Conservation (phyloP, 2,329 filamentous ascomycete genomes). For the Leptographium radiaticola region DNA sequence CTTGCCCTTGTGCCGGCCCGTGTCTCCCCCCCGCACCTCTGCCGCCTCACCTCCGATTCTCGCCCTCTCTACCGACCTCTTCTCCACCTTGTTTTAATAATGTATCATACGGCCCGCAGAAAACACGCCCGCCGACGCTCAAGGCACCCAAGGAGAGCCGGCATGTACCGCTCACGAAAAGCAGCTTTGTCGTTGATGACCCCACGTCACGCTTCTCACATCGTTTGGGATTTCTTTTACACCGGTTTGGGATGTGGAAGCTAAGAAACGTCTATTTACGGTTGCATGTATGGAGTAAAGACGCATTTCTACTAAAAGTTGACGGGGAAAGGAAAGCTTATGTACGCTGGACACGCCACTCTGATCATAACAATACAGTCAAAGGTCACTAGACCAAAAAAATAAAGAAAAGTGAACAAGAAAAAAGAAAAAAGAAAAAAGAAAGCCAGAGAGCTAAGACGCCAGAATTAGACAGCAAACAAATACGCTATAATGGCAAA, state of each 20-base stretch:
- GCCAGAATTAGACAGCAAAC: too few species aligned
- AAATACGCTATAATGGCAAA: neutral
- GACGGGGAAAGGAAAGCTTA: neutral
- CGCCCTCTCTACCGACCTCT: neutral
- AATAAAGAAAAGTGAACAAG: neutral
- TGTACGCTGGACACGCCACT: constrained; percentile 3
- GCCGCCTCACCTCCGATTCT: neutral
- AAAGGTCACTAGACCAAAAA: neutral
- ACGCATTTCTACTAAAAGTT: neutral
- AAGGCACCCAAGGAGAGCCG: neutral
- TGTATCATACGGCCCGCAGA: neutral
- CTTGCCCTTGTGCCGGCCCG: too few species aligned
- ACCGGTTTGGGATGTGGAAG: neutral
- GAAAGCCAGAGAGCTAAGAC: too few species aligned
- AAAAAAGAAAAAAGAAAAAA: neutral
- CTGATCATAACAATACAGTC: neutral
- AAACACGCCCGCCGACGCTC: neutral
- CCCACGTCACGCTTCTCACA: neutral
- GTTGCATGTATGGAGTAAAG: constrained; percentile 1
- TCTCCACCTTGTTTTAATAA: neutral
- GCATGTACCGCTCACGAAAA: neutral
- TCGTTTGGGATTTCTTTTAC: neutral
- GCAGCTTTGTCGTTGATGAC: neutral
- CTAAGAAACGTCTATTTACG: neutral
- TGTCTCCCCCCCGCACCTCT: neutral